These are phyloP conservation scores for Fusarium solani-melongenae DNA, from an alignment of 2,329 filamentous ascomycete species.

Conservation along the genomic window DNA sequence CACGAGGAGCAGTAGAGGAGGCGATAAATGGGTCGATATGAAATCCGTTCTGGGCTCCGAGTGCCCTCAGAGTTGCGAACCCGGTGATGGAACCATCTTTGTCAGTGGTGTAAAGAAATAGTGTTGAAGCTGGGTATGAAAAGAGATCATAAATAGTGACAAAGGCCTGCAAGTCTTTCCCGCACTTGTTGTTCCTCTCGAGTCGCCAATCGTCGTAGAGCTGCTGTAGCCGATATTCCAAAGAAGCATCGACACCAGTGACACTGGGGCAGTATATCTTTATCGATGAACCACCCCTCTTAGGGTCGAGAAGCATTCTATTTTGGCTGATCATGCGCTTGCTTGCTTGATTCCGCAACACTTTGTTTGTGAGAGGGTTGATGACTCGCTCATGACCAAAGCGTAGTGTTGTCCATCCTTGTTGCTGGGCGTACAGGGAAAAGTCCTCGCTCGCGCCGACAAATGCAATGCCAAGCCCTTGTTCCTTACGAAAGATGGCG, in stretches of 20 bases:
- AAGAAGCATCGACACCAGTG: not conserved
- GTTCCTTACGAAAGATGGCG: not conserved
- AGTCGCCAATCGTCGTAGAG: slow-evolving; percentile 16
- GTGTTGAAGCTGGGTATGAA: not conserved
- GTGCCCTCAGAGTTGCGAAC: slow-evolving; percentile 10
- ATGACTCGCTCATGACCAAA: slow-evolving; percentile 10
- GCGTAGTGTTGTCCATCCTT: slow-evolving; percentile 8
- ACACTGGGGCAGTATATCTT: not conserved
- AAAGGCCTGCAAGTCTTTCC: not conserved
- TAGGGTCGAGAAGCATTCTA: slow-evolving; percentile 7
- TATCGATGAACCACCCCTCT: not conserved
- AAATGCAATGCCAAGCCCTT: not conserved
- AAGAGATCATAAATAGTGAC: slow-evolving; percentile 13
- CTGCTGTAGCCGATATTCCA: not conserved
- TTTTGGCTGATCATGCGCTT: slow-evolving; percentile 16
- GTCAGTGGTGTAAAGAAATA: slow-evolving; percentile 3
- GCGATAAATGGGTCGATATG: slow-evolving; percentile 19
- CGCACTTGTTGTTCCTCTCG: not conserved
- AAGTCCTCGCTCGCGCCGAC: slow-evolving; percentile 1
- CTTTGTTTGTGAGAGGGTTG: slow-evolving; percentile 11
- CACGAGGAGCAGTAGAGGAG: not conserved
- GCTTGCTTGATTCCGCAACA: slow-evolving; percentile 2
- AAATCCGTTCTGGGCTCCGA: slow-evolving; percentile 3
- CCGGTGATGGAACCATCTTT: slow-evolving; percentile 1
- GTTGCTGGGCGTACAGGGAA: not conserved